Evolutionary conservation across 1,139 yeast genomes (phyloP), one percentile per base, ranked within the genome.

Genomic region (Scheffersomyces quercinus): DNA sequence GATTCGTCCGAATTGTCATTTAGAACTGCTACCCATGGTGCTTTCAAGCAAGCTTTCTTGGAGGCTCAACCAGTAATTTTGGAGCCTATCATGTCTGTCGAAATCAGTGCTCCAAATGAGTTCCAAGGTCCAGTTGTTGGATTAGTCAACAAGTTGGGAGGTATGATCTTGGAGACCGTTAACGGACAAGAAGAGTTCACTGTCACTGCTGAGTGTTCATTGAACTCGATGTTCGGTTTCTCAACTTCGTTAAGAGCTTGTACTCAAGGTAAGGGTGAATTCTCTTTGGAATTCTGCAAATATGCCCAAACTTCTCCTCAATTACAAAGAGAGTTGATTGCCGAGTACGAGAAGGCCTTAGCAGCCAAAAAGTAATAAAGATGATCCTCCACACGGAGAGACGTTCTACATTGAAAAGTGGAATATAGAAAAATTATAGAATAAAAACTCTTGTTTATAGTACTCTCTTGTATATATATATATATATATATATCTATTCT

Each of bases 241-340:
- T 96, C 98, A 10, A 88, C 98, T 11, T 83, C 89, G 24, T 78
- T 95, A 64, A 86, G 99, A 75, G 98, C 99, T 32, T 85, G 88
- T 49, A 93, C 99, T 20, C 99, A 95, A 70, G 99, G 99, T 68
- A 95, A 95, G 68, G 99, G 99, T 58, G 99, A 95, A 70, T 95
- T 95, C 65, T 82, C 96, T 4, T 77, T 95, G 68, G 99, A 95
- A 67, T 95, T 93, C 74, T 83, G 88, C 64, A 88, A 89, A 60
- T 93, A 93, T 66, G 81, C 95, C 40, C 96, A 95, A 54, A 87
- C 96, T 43, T 79, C 96, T 41, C 90, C 95, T 35, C 97, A 90
- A 56, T 77, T 93, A 54, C 99, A 93, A 70, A 86, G 78, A 63
- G 89, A 91, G 71, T 79, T 95, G 70, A 85, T 93, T 55, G 95